Evolutionary conservation across 805 yeast genomes (phyloP).

Genomic region (Blastobotrys peoriensis): DNA sequence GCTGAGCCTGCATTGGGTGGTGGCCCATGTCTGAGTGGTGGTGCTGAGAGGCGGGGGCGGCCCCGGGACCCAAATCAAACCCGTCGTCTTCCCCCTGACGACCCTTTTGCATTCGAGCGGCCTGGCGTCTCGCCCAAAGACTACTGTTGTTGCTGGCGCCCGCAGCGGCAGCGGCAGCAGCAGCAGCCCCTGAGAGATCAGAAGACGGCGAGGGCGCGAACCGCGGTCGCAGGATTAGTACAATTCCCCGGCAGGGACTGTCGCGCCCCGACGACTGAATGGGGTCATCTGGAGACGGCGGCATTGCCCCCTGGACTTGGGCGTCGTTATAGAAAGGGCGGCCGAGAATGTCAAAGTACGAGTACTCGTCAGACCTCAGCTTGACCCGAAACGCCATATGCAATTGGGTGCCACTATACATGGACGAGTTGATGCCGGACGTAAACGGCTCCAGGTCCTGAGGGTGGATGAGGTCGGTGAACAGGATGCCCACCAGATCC

Average conservation of each 20-base stretch:
- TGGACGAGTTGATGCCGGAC: slow-evolving; percentile 9
- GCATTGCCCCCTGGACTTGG: slow-evolving; percentile 1
- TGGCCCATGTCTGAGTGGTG: slow-evolving; percentile 3
- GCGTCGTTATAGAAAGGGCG: slow-evolving; percentile 11
- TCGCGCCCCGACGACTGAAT: slow-evolving; percentile 6
- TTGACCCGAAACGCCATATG: slow-evolving; percentile 7
- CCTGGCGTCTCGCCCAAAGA: slow-evolving; percentile 19
- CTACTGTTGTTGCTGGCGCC: slow-evolving; percentile 4
- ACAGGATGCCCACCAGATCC: slow-evolving; percentile 6
- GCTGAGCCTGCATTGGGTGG: background rate
- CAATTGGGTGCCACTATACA: slow-evolving; percentile 7
- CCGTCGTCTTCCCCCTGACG: slow-evolving; percentile 1
- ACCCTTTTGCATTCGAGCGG: slow-evolving; percentile 11
- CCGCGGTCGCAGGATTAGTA: slow-evolving; percentile 4
- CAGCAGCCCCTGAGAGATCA: slow-evolving; percentile 1
- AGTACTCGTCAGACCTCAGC: slow-evolving; percentile 3
- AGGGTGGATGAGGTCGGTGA: slow-evolving; percentile 18
- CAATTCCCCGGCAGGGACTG: slow-evolving; percentile 8
- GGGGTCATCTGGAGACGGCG: background rate
- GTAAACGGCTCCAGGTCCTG: slow-evolving; percentile 16
- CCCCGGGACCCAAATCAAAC: slow-evolving; percentile 4
- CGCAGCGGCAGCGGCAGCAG: slow-evolving; percentile 1
- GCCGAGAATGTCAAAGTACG: slow-evolving; percentile 10
- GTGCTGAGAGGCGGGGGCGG: background rate
- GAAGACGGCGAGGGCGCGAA: background rate